Conservation (phyloP, 805 yeast species). For the Cyberlindnera xishuangbannaensis region DNA sequence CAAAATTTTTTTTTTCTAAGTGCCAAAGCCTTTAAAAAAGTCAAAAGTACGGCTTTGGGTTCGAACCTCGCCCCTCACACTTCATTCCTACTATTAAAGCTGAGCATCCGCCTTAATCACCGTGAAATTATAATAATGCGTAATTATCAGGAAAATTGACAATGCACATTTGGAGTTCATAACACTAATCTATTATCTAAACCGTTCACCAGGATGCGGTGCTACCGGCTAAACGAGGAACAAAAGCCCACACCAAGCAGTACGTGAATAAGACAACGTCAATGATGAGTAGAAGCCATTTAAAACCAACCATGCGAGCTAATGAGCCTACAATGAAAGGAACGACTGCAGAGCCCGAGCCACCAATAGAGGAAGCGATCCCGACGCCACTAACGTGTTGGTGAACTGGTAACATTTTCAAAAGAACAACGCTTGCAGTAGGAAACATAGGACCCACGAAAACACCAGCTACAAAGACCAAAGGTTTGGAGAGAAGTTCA, state of each 20-base stretch:
- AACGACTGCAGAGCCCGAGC: slow-evolving; percentile 21
- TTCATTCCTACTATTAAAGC: no score
- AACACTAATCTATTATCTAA: background rate
- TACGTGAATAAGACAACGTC: slow-evolving; percentile 7
- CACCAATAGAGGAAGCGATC: slow-evolving; percentile 48
- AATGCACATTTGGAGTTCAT: no score
- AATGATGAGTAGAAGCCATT: slow-evolving; percentile 7
- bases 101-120: no score
- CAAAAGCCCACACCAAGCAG: slow-evolving; percentile 8
- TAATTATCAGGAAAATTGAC: no score
- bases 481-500: slow-evolving; percentile 4
- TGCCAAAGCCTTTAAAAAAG: no score
- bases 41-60: no score
- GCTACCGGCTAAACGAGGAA: slow-evolving; percentile 5
- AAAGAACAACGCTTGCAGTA: slow-evolving; percentile 58
- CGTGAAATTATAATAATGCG: no score
- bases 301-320: slow-evolving; percentile 12
- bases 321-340: slow-evolving; percentile 42
- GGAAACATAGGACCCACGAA: slow-evolving; percentile 71
- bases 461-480: slow-evolving; percentile 43
- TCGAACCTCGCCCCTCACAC: no score
- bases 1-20: slow-evolving; percentile 6
- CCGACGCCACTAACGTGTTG: slow-evolving; percentile 67
- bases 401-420: slow-evolving; percentile 54
- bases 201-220: no score